A percentile compares a stretch with the other conserved stretches of the same genome.
phyloP scores from a whole-genome alignment of 345 rosid species.

The Populus deltoides region DNA sequence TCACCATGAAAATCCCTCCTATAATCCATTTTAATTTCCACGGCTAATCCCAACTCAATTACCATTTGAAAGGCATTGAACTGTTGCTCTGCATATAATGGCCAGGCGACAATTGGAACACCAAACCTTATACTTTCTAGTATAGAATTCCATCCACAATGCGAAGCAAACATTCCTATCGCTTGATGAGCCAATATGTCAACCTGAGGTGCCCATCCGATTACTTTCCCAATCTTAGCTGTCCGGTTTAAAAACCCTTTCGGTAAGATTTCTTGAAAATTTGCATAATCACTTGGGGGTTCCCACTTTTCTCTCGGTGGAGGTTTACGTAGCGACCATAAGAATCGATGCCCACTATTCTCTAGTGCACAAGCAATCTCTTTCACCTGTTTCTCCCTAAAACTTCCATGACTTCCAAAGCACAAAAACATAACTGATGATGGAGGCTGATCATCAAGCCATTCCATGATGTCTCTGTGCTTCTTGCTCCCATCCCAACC shows the following conservation, averaged over 20 bases:
- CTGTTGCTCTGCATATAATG: slow-evolving; percentile 8
- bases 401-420: too few relatives aligned
- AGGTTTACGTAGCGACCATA: not conserved
- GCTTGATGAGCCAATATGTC: not conserved
- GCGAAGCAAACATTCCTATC: not conserved
- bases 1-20: not conserved
- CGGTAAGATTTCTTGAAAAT: not conserved
- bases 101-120: slow-evolving; percentile 14
- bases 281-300: not conserved
- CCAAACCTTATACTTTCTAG: slow-evolving; percentile 1
- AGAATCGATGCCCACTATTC: not conserved
- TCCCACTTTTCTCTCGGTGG: not conserved
- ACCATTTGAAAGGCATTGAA: slow-evolving; percentile 11
- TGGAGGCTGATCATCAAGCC: too few relatives aligned
- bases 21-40: not conserved
- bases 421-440: too few relatives aligned
- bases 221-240: not conserved
- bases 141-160: not conserved
- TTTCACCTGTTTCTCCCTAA: not conserved
- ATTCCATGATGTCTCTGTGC: too few relatives aligned
- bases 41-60: slow-evolving; percentile 1
- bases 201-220: not conserved
- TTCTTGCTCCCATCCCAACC: too few relatives aligned
- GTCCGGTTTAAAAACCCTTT: not conserved
- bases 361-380: not conserved